Conservation (phyloP, 2,329 filamentous ascomycete genomes). For the Aspergillus brunneoviolaceus region DNA sequence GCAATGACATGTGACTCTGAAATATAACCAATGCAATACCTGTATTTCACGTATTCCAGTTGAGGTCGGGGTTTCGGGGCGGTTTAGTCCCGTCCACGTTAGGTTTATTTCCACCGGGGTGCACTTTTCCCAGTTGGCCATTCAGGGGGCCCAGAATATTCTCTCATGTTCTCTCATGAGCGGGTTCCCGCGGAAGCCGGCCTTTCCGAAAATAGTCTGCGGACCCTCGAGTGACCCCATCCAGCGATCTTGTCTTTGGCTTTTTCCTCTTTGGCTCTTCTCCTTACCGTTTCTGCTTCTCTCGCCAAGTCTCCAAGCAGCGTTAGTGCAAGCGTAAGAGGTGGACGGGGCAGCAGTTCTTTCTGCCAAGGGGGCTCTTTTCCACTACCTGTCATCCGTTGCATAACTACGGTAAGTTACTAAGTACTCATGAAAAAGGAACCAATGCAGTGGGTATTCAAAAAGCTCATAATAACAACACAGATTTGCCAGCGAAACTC, state of each 20-base stretch:
- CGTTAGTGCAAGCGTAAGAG: background rate
- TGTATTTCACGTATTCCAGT: background rate
- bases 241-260: background rate
- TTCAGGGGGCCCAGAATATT: background rate
- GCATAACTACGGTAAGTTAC: no score
- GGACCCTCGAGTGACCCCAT: background rate
- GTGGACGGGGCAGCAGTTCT: background rate
- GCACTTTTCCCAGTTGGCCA: background rate
- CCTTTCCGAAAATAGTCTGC: constrained; percentile 11
- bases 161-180: background rate
- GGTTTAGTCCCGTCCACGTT: background rate
- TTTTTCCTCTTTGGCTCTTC: background rate
- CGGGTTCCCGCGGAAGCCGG: background rate
- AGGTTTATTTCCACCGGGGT: background rate
- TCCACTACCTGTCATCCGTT: no score
- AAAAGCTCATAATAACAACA: no score
- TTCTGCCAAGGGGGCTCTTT: background rate
- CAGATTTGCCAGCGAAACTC: background rate
- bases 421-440: no score
- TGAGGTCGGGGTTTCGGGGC: background rate
- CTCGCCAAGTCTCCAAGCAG: background rate
- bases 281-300: background rate
- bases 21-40: background rate
- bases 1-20: background rate
- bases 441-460: no score